phyloP scores from a whole-genome alignment of 2,329 filamentous ascomycete genomes.

The Claviceps humidiphila region DNA sequence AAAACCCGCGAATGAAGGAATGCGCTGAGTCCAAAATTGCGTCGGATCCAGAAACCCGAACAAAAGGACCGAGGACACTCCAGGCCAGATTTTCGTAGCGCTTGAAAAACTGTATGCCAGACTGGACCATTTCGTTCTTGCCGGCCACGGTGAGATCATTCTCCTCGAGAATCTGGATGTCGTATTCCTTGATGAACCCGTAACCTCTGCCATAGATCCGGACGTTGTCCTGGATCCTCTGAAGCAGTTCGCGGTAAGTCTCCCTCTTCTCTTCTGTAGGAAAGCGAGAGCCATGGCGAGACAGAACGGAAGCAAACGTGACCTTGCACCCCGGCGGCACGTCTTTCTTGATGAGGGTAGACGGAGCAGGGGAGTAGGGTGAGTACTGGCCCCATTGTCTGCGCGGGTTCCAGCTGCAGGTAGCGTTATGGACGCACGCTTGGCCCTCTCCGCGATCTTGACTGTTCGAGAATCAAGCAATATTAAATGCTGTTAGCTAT shows the following conservation, averaged over 20 bases:
- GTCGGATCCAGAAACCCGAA: constrained; percentile 55
- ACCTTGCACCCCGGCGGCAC: constrained; percentile 55
- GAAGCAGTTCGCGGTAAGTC: constrained; percentile 49
- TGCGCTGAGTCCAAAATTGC: constrained; percentile 63
- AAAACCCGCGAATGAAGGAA: constrained; percentile 66
- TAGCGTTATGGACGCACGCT: background rate
- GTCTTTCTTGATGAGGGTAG: constrained; percentile 40
- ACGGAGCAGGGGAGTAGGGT: constrained; percentile 69
- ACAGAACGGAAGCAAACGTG: constrained; percentile 70
- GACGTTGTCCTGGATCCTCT: constrained; percentile 46
- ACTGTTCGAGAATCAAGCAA: background rate
- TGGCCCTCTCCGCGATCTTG: constrained; percentile 4
- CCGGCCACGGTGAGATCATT: constrained; percentile 59
- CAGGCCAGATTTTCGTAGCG: constrained; percentile 53
- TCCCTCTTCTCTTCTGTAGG: constrained; percentile 58
- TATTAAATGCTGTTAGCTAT: background rate
- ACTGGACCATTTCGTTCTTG: constrained; percentile 55
- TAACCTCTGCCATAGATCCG: constrained; percentile 50
- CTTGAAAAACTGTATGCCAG: constrained; percentile 61
- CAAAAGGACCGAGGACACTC: constrained; percentile 45
- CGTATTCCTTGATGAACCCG: constrained; percentile 58
- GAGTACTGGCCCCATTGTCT: constrained; percentile 81
- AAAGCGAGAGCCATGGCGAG: constrained; percentile 73
- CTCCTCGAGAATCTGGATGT: constrained; percentile 51
- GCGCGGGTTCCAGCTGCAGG: constrained; percentile 46